phyloP scores from a whole-genome alignment of 805 yeast species.

The Candida stauntonica region DNA sequence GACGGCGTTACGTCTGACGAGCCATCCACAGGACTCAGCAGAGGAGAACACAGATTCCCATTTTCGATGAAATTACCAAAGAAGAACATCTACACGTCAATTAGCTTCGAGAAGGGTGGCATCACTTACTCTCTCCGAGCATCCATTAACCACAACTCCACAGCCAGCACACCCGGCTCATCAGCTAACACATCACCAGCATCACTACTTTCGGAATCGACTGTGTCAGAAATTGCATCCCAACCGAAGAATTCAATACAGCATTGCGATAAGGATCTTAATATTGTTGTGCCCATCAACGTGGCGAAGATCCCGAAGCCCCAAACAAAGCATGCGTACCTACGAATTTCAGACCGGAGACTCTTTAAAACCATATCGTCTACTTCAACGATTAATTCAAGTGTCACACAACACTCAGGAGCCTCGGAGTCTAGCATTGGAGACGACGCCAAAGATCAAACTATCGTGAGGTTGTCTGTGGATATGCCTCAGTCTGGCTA shows the following conservation, averaged over 20 bases:
- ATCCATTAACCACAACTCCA: slow-evolving; percentile 24
- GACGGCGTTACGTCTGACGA: slow-evolving; percentile 13
- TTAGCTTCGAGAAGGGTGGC: slow-evolving; percentile 83
- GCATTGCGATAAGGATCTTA: slow-evolving; percentile 53
- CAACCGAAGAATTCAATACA: slow-evolving; percentile 29
- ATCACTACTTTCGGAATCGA: slow-evolving; percentile 18
- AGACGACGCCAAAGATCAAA: slow-evolving; percentile 14
- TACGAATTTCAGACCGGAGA: slow-evolving; percentile 48
- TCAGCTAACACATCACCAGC: slow-evolving; percentile 22
- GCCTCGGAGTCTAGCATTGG: slow-evolving; percentile 22
- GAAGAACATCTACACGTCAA: slow-evolving; percentile 64
- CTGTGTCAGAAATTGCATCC: slow-evolving; percentile 14
- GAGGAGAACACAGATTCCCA: slow-evolving; percentile 87
- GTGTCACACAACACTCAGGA: slow-evolving; percentile 17
- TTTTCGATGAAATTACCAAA: slow-evolving; percentile 79
- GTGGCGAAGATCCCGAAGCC: slow-evolving; percentile 62
- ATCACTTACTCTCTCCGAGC: slow-evolving; percentile 63
- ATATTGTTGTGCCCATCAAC: slow-evolving; percentile 70
- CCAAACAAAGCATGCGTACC: slow-evolving; percentile 58
- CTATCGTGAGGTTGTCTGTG: slow-evolving; percentile 37
- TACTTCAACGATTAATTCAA: slow-evolving; percentile 37
- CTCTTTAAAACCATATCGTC: slow-evolving; percentile 36
- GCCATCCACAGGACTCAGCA: slow-evolving; percentile 46
- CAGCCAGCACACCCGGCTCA: slow-evolving; percentile 12
- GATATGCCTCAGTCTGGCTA: slow-evolving; percentile 61